Evolutionary conservation across 306 rosid genomes (phyloP).

Genomic region (Quercus engelmannii): DNA sequence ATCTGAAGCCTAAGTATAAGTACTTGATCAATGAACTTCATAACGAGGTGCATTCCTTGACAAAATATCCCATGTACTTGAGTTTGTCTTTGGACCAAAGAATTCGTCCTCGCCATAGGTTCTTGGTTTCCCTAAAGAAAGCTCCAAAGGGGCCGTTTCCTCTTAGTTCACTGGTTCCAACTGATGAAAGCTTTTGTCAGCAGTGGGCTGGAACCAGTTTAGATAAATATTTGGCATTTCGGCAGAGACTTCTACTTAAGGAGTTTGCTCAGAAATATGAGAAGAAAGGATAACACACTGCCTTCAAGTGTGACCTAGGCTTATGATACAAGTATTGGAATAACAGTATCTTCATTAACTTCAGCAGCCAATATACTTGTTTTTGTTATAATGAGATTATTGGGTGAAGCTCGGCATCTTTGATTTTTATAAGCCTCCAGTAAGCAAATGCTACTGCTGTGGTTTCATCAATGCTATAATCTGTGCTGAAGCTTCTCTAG

Average conservation of each 20-base stretch:
- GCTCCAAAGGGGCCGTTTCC: constrained; percentile 99
- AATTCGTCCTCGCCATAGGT: constrained; percentile 97
- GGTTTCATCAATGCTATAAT: constrained; percentile 21
- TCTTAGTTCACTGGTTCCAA: constrained; percentile 80
- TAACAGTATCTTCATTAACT: constrained; percentile 26
- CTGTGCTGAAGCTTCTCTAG: constrained; percentile 32
- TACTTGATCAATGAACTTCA: constrained; percentile 86
- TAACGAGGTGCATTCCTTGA: constrained; percentile 86
- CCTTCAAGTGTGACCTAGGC: constrained; percentile 14
- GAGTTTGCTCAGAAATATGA: constrained; percentile 77
- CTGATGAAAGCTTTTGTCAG: constrained; percentile 87
- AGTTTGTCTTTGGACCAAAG: constrained; percentile 96
- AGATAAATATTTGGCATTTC: constrained; percentile 80
- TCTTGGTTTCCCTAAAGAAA: constrained; percentile 88
- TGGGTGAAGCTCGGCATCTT: constrained; percentile 22
- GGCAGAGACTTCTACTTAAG: constrained; percentile 66
- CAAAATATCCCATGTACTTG: constrained; percentile 91
- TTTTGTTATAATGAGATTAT: not conserved
- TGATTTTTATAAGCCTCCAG: constrained; percentile 4
- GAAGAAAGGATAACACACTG: constrained; percentile 42
- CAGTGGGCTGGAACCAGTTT: constrained; percentile 93
- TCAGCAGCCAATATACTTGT: not conserved
- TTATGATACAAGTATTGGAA: constrained; percentile 18
- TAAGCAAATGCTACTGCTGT: not conserved
- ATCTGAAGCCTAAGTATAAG: constrained; percentile 90